Conservation (phyloP, 495 filamentous ascomycete genomes). For the Xylaria cubensis region DNA sequence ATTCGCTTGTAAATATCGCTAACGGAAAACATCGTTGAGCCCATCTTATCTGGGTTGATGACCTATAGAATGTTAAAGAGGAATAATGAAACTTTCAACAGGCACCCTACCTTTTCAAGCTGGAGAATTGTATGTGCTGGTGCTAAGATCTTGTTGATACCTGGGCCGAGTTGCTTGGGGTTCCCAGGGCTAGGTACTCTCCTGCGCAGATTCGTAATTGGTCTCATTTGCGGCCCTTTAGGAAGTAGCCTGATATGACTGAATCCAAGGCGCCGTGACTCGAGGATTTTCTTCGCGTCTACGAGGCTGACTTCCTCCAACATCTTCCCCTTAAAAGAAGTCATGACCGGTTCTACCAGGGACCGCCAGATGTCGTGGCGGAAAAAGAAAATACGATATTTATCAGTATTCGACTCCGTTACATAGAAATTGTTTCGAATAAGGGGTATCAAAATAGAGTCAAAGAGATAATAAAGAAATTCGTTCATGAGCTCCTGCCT, state of each 20-base stretch:
- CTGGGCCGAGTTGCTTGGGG: conserved; percentile 64
- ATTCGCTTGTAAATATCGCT: conserved; percentile 81
- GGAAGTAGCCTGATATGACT: conserved; percentile 83
- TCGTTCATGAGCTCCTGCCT: conserved; percentile 81
- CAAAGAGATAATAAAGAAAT: conserved; percentile 89
- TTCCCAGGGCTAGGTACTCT: conserved; percentile 61
- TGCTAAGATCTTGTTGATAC: conserved; percentile 81
- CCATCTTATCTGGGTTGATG: conserved; percentile 66
- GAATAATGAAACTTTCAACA: neutral
- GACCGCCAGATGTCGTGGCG: conserved; percentile 89
- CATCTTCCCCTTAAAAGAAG: conserved; percentile 71
- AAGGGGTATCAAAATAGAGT: conserved; percentile 88
- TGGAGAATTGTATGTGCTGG: conserved; percentile 80
- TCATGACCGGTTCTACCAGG: conserved; percentile 75
- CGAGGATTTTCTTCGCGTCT: conserved; percentile 63
- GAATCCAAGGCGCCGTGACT: conserved; percentile 69
- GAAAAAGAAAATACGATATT: conserved; percentile 89
- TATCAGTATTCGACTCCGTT: conserved; percentile 83
- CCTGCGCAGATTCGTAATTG: conserved; percentile 84
- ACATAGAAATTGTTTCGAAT: conserved; percentile 90
- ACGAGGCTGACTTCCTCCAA: conserved; percentile 77
- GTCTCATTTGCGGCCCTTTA: conserved; percentile 69
- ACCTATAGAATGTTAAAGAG: conserved; percentile 42
- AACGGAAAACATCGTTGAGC: conserved; percentile 79
- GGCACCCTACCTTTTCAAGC: conserved; percentile 68